Conservation (phyloP, 345 rosid genomes). For the Camelina neglecta region DNA sequence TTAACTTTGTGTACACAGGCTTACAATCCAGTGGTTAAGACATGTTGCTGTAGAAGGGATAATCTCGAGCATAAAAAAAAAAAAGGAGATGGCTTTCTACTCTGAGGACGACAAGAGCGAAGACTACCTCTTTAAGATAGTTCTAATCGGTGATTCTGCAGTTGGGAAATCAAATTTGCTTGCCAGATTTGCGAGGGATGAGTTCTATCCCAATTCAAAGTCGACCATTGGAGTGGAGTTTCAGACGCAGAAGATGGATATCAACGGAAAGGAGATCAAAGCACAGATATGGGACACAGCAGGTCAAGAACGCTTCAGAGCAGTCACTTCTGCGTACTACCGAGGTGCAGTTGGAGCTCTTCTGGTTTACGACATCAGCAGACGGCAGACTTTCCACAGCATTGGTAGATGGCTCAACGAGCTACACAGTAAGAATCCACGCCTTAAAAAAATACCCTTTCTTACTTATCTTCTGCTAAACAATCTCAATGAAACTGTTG, state of each 20-base stretch:
- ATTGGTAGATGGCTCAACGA: slow-evolving; percentile 97
- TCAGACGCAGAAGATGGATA: slow-evolving; percentile 93
- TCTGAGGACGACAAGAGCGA: slow-evolving; percentile 78
- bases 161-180: slow-evolving; percentile 98
- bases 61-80: slow-evolving; percentile 22
- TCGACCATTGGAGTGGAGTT: slow-evolving; percentile 99
- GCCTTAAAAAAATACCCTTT: background rate
- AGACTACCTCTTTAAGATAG: slow-evolving; percentile 97
- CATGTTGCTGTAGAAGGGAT: slow-evolving; percentile 57
- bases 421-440: slow-evolving; percentile 79
- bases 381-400: slow-evolving; percentile 88
- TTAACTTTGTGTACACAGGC: slow-evolving; percentile 37
- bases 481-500: slow-evolving; percentile 32
- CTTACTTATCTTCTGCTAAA: background rate
- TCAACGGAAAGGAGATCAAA: slow-evolving; percentile 88
- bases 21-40: slow-evolving; percentile 31
- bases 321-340: slow-evolving; percentile 96
- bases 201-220: slow-evolving; percentile 91
- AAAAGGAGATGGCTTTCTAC: slow-evolving; percentile 69
- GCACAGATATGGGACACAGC: slow-evolving; percentile 99
- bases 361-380: slow-evolving; percentile 90
- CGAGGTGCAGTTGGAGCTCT: slow-evolving; percentile 99
- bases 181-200: slow-evolving; percentile 96
- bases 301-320: slow-evolving; percentile 98
- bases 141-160: slow-evolving; percentile 92